Base-by-base conservation (phyloP, 1,284 basidiomycete genomes). In the Xanthoconium separans region DNA sequence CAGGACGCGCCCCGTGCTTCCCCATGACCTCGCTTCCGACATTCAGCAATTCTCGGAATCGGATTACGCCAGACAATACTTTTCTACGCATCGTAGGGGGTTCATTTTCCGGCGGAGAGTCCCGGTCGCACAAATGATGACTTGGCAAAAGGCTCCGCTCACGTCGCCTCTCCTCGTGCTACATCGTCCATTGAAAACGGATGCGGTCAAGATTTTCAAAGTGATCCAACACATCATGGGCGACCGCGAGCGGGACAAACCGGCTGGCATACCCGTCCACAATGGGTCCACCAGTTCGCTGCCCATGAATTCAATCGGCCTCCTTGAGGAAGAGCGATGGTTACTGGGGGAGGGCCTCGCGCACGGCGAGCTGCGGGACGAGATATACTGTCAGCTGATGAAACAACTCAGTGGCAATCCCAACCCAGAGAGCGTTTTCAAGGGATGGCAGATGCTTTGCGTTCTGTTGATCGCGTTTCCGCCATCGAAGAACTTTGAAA, bases 181-280 rank as follows among this genome's bases (percentile, higher is more conserved):
- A 15, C 83, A 84, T 51, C 82, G 86, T 20, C 64, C 75, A 0
- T 73, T 91, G 20, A 82, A 85, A 59, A 84, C 82, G 65, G 89
- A 95, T 60, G 91, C 91, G 0, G 79, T 94, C 51, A 87, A 83
- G 62, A 80, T 87, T 5, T 97, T 96, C 80, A 93, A 90, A 65
- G 84, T 93, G 34, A 84, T 95, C 44, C 93, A 95, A 68, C 85
- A 87, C 53, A 84, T 95, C 52, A 96, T 95, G 92, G 93, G 93
- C 36, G 94, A 96, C 65, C 80, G 93, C 4, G 89, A 93, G 59
- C 81, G 82, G 10, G 87, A 89, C 56, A 79, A 77, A 56, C 66
- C 76, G n/a, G 70, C 77, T 8, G 75, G 76, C 29, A 73, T 80
- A 51, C 76, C 78, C 5, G 54, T 75, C 33, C 74, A 78, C 55